Evolutionary conservation across 179 eudicot species (phyloP), one percentile per base, ranked within the genome.

Genomic region (Actinidia chinensis): DNA sequence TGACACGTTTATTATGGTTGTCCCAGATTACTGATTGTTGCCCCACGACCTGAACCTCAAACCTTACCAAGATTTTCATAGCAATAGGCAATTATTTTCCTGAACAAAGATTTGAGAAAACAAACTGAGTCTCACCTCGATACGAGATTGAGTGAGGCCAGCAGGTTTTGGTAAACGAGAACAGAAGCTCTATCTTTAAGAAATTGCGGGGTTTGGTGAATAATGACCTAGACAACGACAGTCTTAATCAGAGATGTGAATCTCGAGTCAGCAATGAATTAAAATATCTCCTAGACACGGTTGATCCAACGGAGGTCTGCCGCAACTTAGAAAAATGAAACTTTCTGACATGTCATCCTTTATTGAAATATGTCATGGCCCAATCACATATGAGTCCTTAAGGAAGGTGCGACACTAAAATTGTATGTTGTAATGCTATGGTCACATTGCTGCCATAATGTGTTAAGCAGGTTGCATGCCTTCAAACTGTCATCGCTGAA

Each of bases 181-280:
- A 23, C 66, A 22, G 66, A 61, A 61, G 8, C 3, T 17, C 40
- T 61, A 23, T 9, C 10, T 61, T 25, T 61, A 61, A 28, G 0
- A 22, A 40, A 28, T 61, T 23, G 36, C 60, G 18, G 13, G 68
- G 65, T 50, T 64, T 78, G 28, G 61, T 28, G 50, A 59, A 71
- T 60, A 54, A 58, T 42, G 75, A 69, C 22, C 43, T 70, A 54
- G 68, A n/a, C 22, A 25, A 43, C 44, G 75, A 69, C 60, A 68
- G 75, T 22, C 63, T 78, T 40, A 25, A 10, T 14, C 15, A 78
- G 20, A 20, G n/a, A 52, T 63, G 15, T 78, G 36, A 33, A 42
- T 13, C 50, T 78, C 58, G 22, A 59, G 3, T n/a, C 25, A 36
- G 80, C 44, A 46, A 28, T 42, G 68, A 78, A 43, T 13, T 78